These are phyloP conservation scores for Pleurotus tuoliensis DNA, from an alignment of 768 basidiomycete genomes.

Conservation along the genomic window DNA sequence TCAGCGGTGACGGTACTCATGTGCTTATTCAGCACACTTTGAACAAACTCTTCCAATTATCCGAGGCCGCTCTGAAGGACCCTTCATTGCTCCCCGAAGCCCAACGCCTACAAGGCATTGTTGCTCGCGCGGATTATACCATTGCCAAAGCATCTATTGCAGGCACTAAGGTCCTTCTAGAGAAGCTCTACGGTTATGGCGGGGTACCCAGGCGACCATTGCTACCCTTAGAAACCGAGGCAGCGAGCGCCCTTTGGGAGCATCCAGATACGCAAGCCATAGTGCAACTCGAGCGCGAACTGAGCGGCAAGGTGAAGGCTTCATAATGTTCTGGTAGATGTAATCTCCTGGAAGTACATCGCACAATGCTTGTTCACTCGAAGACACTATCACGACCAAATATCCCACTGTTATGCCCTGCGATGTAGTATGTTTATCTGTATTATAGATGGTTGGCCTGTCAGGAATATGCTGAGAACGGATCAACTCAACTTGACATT, in stretches of 20 bases:
- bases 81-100: constrained; percentile 61
- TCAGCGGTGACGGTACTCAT: constrained; percentile 3
- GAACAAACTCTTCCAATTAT: constrained; percentile 58
- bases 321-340: not conserved
- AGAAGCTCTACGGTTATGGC: constrained; percentile 78
- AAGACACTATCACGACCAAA: not conserved
- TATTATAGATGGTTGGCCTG: too few relatives aligned
- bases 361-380: not conserved
- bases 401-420: not conserved
- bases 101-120: constrained; percentile 72
- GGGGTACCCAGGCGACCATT: constrained; percentile 78
- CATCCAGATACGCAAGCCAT: constrained; percentile 72
- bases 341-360: not conserved
- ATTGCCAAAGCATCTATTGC: constrained; percentile 73
- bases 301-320: constrained; percentile 36
- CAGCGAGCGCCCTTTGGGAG: constrained; percentile 61
- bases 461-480: too few relatives aligned
- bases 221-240: constrained; percentile 53
- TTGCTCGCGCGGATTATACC: constrained; percentile 77
- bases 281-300: constrained; percentile 56
- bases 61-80: constrained; percentile 51
- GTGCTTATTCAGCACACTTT: constrained; percentile 46
- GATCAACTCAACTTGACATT: too few relatives aligned
- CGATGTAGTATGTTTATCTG: too few relatives aligned
- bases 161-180: constrained; percentile 79